These are phyloP conservation scores for Gilbertella persicaria DNA, from an alignment of 371 early-diverging fungal genomes.

Conservation along the genomic window DNA sequence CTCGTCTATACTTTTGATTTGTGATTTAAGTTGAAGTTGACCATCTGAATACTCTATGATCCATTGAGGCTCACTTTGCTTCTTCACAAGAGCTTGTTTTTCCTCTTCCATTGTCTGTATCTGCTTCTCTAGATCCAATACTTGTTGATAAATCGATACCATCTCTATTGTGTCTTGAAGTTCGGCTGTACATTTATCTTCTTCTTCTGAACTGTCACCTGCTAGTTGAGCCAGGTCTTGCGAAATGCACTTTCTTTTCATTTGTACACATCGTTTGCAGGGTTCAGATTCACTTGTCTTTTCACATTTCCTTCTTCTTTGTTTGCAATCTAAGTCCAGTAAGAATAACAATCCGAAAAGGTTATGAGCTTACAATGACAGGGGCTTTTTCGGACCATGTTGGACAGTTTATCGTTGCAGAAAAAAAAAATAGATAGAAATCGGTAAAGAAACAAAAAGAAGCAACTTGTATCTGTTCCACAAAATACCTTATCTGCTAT, in stretches of 20 bases:
- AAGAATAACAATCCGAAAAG: no score
- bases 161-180: background rate
- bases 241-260: slow-evolving; percentile 12
- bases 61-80: slow-evolving; percentile 19
- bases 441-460: background rate
- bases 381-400: slow-evolving; percentile 21
- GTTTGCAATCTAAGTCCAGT: slow-evolving; percentile 27
- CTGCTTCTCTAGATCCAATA: slow-evolving; percentile 4
- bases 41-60: slow-evolving; percentile 3
- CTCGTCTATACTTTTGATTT: slow-evolving; percentile 14
- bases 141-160: slow-evolving; percentile 8
- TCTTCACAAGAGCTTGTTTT: no score
- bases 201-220: slow-evolving; percentile 9
- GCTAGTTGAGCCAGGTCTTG: background rate
- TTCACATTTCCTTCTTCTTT: slow-evolving; percentile 26
- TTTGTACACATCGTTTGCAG: slow-evolving; percentile 21
- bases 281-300: slow-evolving; percentile 8
- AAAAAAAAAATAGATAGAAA: background rate
- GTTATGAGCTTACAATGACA: slow-evolving; percentile 15
- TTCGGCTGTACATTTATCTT: background rate
- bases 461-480: no score
- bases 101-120: no score
- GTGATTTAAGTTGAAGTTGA: slow-evolving; percentile 1
- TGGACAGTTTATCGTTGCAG: background rate
- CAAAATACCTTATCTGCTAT: no score